phyloP scores from a whole-genome alignment of 441 rosid genomes.

The Arabidopsis hybrid region DNA sequence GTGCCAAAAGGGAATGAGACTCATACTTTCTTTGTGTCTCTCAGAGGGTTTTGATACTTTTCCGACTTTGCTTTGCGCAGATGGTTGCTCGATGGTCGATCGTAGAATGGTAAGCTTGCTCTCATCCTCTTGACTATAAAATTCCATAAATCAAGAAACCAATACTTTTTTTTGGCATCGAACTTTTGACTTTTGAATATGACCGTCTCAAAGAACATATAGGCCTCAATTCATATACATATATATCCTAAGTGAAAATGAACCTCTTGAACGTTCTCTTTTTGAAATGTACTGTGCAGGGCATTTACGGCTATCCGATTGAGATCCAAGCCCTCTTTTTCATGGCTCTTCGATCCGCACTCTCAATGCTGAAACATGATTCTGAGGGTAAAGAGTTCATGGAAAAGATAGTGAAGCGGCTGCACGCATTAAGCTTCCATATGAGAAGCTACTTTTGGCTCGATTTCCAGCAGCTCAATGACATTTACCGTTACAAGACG shows the following conservation, averaged over 20 bases:
- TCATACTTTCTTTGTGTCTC: constrained; percentile 41
- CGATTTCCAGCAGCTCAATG: constrained; percentile 43
- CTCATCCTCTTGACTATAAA: constrained; percentile 2
- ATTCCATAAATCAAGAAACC: not conserved
- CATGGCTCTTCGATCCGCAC: constrained; percentile 43
- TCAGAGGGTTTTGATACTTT: constrained; percentile 47
- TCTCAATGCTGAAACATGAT: constrained; percentile 40
- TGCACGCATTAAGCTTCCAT: constrained; percentile 41
- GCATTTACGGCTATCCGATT: constrained; percentile 41
- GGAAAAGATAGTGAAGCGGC: constrained; percentile 34
- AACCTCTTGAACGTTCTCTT: not conserved
- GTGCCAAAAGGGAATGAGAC: constrained; percentile 45
- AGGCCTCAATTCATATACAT: too few species aligned
- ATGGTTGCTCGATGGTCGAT: constrained; percentile 45
- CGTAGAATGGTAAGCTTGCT: constrained; percentile 35
- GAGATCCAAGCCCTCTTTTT: constrained; percentile 48
- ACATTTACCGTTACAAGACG: constrained; percentile 46
- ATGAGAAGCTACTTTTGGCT: constrained; percentile 47
- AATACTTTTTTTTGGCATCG: not conserved
- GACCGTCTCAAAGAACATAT: not conserved
- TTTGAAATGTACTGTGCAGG: constrained; percentile 32
- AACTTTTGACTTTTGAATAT: not conserved
- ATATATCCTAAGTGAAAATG: too few species aligned
- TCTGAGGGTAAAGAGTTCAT: constrained; percentile 43
- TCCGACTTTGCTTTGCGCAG: constrained; percentile 46